Evolutionary conservation across 1,139 yeast genomes (phyloP), one percentile per base, ranked within the genome.

Genomic region (Blastobotrys niveus): DNA sequence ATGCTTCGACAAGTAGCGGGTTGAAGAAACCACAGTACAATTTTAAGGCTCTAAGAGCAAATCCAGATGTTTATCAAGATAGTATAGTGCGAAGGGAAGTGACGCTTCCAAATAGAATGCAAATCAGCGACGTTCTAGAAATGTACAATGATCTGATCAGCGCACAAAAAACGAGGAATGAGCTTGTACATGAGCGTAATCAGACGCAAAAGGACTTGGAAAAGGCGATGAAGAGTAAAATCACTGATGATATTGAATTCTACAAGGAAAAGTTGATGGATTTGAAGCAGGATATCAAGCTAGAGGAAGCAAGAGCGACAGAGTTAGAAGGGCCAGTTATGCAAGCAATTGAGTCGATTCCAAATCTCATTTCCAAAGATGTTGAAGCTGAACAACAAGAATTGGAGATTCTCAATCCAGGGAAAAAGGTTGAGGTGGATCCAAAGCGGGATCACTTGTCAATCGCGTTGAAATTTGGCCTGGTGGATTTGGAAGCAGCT

Each of bases 401-500:
- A n/a, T 51, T 62, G 9, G 50, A 48, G 5, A 43, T 52, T 35
- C 40, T 62, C 26, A 55, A 58, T 39, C 49, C 52, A 6, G 52
- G 51, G 31, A 41, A 42, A 20, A 44, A 54, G 34, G 45, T 38
- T 21, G 48, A 51, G 3, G 47, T 53, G 8, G 50, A 49, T 17
- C 30, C 48, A 2, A 39, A 40, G 2, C 59, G 63, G 14, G 88
- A 82, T 54, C 98, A 93, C 58, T 77, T 80, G 43, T 63, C 61
- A 2, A 80, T 93, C 15, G 87, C 83, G 30, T 77, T 72, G 43
- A 61, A 65, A 17, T 68, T 84, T 17, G 78, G 79, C 0, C 65
- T 91, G 20, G 66, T 88, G 38, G 93, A 93, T 51, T 74, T 91
- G 47, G 68, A 70, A 19, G 70, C 77, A 0, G 97, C 95, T 0